Percentiles rank a stretch among this genome's conserved stretches.
phyloP scores from a whole-genome alignment of 2,329 filamentous ascomycete genomes.

The Annulohypoxylon truncatum region DNA sequence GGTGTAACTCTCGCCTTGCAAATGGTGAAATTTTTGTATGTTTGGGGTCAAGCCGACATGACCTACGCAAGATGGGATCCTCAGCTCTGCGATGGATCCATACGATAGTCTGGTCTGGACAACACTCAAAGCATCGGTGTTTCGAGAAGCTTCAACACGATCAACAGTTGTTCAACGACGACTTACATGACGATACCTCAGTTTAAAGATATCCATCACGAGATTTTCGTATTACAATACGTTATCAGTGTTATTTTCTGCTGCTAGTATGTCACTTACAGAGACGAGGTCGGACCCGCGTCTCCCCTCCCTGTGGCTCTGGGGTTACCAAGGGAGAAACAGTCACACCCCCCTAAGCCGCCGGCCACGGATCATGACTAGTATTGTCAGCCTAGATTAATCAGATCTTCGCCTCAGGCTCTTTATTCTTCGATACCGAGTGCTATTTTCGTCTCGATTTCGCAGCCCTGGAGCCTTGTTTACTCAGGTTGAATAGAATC shows the following conservation, averaged over 20 bases:
- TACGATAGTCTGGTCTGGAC: conserved; percentile 20
- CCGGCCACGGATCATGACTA: neutral
- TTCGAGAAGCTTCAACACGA: conserved; percentile 9
- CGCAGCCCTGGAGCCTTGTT: conserved; percentile 30
- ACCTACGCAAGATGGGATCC: conserved; percentile 8
- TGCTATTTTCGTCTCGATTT: conserved; percentile 27
- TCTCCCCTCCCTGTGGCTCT: neutral
- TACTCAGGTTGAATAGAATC: conserved; percentile 4
- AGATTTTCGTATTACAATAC: conserved; percentile 27
- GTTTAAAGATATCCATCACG: conserved; percentile 8
- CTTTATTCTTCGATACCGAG: neutral
- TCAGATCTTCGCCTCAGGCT: conserved; percentile 18
- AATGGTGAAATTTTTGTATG: conserved; percentile 13
- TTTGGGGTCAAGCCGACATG: conserved; percentile 22
- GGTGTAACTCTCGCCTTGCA: conserved; percentile 28
- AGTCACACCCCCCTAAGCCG: conserved; percentile 6
- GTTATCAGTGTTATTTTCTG: conserved; percentile 12
- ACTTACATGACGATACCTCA: conserved; percentile 16
- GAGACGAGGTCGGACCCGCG: conserved; percentile 6
- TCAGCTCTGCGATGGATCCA: neutral
- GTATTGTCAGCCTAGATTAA: conserved; percentile 26
- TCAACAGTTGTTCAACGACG: conserved; percentile 17
- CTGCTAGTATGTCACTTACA: neutral
- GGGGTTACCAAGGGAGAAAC: neutral
- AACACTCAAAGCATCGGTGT: conserved; percentile 10